phyloP scores from a whole-genome alignment of 768 basidiomycete genomes.

The Xanthoconium purpureum region DNA sequence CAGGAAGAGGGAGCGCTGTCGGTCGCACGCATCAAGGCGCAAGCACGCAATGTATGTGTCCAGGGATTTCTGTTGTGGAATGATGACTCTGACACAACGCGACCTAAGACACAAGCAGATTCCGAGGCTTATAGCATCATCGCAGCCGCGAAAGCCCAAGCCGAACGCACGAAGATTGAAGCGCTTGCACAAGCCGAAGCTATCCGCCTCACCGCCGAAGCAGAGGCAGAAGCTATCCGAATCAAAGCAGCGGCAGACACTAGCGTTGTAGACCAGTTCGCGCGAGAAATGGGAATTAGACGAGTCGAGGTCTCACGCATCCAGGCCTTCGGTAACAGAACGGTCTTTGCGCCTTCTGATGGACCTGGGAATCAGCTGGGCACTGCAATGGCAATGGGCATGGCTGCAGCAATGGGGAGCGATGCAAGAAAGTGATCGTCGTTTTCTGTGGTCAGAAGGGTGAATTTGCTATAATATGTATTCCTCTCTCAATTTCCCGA shows the following conservation, averaged over 20 bases:
- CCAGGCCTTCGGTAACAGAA: slow-evolving; percentile 63
- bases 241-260: slow-evolving; percentile 64
- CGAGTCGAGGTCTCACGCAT: slow-evolving; percentile 63
- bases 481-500: background rate
- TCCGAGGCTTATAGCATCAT: slow-evolving; percentile 72
- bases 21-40: slow-evolving; percentile 74
- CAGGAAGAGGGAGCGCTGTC: slow-evolving; percentile 77
- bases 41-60: slow-evolving; percentile 47
- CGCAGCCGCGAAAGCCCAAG: slow-evolving; percentile 71
- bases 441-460: background rate
- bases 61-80: background rate
- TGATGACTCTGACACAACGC: slow-evolving; percentile 4
- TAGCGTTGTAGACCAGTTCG: slow-evolving; percentile 59
- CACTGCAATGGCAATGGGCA: slow-evolving; percentile 59
- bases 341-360: slow-evolving; percentile 69
- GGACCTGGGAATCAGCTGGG: slow-evolving; percentile 57
- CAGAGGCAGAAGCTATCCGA: slow-evolving; percentile 66
- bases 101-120: slow-evolving; percentile 60
- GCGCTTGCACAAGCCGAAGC: slow-evolving; percentile 78
- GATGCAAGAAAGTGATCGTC: slow-evolving; percentile 15
- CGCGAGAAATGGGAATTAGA: slow-evolving; percentile 72
- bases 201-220: slow-evolving; percentile 69
- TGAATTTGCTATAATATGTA: background rate
- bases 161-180: slow-evolving; percentile 62
- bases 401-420: slow-evolving; percentile 64